Conservation (phyloP, 208 protist species). For the Trypanosoma cruzi region DNA sequence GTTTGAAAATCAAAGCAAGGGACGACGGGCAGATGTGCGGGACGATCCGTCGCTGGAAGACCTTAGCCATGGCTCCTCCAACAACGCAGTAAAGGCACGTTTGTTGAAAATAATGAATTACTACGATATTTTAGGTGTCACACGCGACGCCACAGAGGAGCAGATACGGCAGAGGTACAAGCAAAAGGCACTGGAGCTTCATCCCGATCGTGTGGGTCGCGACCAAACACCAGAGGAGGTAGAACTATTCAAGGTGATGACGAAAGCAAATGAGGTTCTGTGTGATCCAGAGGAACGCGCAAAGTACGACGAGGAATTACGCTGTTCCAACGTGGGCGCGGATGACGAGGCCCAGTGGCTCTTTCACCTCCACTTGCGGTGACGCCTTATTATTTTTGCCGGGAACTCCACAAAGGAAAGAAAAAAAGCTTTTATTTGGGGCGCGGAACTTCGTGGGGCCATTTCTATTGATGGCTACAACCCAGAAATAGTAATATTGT, state of each 20-base stretch:
- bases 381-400: background rate
- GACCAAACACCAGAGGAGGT: slow-evolving; percentile 78
- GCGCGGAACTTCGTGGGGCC: background rate
- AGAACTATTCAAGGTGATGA: slow-evolving; percentile 91
- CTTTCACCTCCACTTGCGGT: slow-evolving; percentile 37
- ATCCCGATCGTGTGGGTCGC: slow-evolving; percentile 76
- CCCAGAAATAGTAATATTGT: background rate
- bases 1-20: slow-evolving; percentile 67
- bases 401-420: background rate
- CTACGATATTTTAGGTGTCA: slow-evolving; percentile 91
- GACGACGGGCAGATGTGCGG: slow-evolving; percentile 8
- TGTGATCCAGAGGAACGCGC: slow-evolving; percentile 53
- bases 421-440: background rate
- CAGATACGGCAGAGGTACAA: slow-evolving; percentile 83
- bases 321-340: background rate
- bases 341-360: slow-evolving; percentile 40
- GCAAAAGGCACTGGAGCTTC: slow-evolving; percentile 84
- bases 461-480: background rate
- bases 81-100: slow-evolving; percentile 74
- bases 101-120: slow-evolving; percentile 89
- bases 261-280: slow-evolving; percentile 87
- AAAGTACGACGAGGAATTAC: slow-evolving; percentile 69
- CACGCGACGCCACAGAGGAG: slow-evolving; percentile 56
- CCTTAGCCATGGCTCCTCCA: slow-evolving; percentile 28
- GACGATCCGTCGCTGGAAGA: slow-evolving; percentile 32